Evolutionary conservation across 2,329 filamentous ascomycete species (phyloP).

Genomic region (Phoma sp.): DNA sequence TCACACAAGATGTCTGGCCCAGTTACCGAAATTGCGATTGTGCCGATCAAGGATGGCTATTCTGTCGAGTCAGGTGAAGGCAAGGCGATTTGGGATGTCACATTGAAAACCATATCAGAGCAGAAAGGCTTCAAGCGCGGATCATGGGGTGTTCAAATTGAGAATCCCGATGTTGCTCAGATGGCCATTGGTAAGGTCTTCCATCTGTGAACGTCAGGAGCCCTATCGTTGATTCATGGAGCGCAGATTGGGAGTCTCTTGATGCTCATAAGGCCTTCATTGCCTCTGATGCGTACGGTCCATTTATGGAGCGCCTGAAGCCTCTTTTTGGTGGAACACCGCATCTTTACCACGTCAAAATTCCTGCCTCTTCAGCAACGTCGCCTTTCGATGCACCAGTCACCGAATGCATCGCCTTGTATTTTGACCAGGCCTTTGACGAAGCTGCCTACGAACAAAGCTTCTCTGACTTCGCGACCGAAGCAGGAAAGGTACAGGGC

Average conservation of each 20-base stretch:
- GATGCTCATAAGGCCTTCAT: slow-evolving; percentile 51
- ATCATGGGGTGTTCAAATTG: slow-evolving; percentile 48
- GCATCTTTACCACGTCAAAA: slow-evolving; percentile 43
- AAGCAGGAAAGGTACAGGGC: slow-evolving; percentile 40
- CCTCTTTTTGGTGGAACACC: slow-evolving; percentile 36
- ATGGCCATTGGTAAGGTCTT: slow-evolving; percentile 49
- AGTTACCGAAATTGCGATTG: slow-evolving; percentile 49
- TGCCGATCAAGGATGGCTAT: slow-evolving; percentile 47
- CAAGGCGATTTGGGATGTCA: slow-evolving; percentile 39
- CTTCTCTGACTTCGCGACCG: slow-evolving; percentile 48
- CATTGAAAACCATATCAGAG: slow-evolving; percentile 41
- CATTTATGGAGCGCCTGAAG: slow-evolving; percentile 45
- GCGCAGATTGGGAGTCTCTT: slow-evolving; percentile 53
- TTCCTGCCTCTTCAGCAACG: slow-evolving; percentile 21
- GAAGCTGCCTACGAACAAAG: slow-evolving; percentile 32
- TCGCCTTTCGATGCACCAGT: slow-evolving; percentile 50
- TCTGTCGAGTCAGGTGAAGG: slow-evolving; percentile 32
- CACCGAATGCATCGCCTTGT: slow-evolving; percentile 57
- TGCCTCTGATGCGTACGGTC: slow-evolving; percentile 41
- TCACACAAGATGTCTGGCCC: slow-evolving; percentile 23
- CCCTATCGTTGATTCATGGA: background rate
- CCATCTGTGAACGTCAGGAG: background rate
- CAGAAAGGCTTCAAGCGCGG: slow-evolving; percentile 47
- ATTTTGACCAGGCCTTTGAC: slow-evolving; percentile 48
- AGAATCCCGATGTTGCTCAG: slow-evolving; percentile 46